Percentiles rank a stretch among this genome's conserved stretches.
These are phyloP conservation scores for Waitea zeae DNA, from an alignment of 1,284 basidiomycete genomes.

Conservation along the genomic window DNA sequence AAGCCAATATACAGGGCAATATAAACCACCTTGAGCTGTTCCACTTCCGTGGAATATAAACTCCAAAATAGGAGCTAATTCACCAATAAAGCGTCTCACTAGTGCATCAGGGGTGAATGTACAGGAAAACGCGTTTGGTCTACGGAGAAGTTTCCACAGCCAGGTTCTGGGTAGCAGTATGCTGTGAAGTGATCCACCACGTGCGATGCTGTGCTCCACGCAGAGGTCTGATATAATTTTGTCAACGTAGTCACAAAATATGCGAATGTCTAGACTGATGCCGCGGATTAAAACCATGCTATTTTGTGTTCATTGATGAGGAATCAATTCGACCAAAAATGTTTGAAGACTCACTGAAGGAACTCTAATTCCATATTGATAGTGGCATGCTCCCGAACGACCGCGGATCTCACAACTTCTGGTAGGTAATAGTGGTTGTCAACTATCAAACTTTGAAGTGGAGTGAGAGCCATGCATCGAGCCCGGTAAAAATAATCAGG, in stretches of 20 bases:
- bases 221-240: too few species aligned
- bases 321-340: neutral
- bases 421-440: neutral
- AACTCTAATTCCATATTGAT: too few species aligned
- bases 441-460: neutral
- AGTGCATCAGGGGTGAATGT: too few species aligned
- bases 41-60: neutral
- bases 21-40: neutral
- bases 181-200: too few species aligned
- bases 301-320: neutral
- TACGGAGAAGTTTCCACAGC: too few species aligned
- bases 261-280: too few species aligned
- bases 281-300: neutral
- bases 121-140: neutral
- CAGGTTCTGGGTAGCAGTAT: too few species aligned
- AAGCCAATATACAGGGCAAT: neutral
- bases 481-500: neutral
- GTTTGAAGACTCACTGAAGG: too few species aligned
- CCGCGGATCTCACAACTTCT: neutral
- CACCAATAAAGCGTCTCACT: too few species aligned
- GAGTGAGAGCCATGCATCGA: neutral
- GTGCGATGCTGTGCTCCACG: too few species aligned
- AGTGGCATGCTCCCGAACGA: too few species aligned
- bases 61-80: neutral
- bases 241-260: too few species aligned